Conservation (phyloP, 305 asterid species). For the Fraxinus velutina region DNA sequence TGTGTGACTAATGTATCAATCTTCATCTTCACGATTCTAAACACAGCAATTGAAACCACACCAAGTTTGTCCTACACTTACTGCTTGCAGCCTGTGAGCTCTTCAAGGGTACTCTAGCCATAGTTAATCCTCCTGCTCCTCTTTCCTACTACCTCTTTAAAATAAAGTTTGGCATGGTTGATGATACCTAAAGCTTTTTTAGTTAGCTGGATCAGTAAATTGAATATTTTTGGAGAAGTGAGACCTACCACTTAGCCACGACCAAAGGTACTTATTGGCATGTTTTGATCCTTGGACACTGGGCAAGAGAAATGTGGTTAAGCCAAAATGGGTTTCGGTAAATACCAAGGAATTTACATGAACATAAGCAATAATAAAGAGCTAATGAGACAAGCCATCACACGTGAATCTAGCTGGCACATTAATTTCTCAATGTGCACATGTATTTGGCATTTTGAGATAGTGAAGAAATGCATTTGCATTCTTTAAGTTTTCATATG, state of each 20-base stretch:
- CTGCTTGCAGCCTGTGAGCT: slow-evolving; percentile 3
- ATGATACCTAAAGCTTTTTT: neutral
- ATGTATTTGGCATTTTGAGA: neutral
- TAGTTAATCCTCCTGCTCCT: neutral
- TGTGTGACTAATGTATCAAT: neutral
- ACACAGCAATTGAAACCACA: neutral
- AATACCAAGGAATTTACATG: slow-evolving; percentile 7
- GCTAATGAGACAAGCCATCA: slow-evolving; percentile 4
- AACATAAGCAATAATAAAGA: neutral
- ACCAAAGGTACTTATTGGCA: neutral
- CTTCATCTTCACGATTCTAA: neutral
- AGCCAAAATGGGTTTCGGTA: neutral
- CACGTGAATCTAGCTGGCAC: neutral
- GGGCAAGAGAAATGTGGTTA: neutral
- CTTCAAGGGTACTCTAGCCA: neutral
- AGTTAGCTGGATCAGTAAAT: neutral
- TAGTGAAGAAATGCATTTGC: slow-evolving; percentile 9
- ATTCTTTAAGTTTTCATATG: slow-evolving; percentile 1
- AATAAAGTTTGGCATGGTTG: neutral
- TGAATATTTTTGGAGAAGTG: neutral
- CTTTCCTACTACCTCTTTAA: neutral
- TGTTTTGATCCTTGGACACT: slow-evolving; percentile 1
- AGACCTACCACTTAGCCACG: neutral
- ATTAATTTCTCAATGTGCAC: neutral
- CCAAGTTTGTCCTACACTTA: neutral